Evolutionary conservation across 1,139 yeast genomes (phyloP), one percentile per base, ranked within the genome.

Genomic region (Protomyces lactucae-debilis): DNA sequence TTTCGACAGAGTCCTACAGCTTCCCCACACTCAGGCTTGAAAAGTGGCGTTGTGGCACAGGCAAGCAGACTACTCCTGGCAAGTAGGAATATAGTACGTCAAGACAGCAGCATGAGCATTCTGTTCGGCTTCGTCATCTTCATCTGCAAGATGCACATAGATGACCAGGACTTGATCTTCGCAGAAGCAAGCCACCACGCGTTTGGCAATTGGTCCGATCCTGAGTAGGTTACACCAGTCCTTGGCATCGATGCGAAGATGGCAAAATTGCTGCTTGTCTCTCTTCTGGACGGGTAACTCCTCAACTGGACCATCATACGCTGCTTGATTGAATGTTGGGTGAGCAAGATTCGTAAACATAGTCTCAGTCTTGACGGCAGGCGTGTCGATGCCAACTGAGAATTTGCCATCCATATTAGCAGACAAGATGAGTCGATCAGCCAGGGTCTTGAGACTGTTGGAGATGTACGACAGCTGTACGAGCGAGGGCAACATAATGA

Each of bases 151-250:
- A 54, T 72, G 74, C 60, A 75, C 77, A 59, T 76, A 75, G 18
- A 76, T 70, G 10, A 73, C 72, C 21, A 76, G 68, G 3, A 74
- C 72, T 16, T 69, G 69, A 10, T 69, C 69, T 61, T 76, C 71
- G 43, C 72, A 68, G 14, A 77, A 68, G 48, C 79, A 77, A 10
- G 77, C 61, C 2, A 76, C 70, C 36, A 76, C 69, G 25, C 73
- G 70, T 53, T 70, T 71, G 36, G 73, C 72, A 25, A 71, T 68
- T 8, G 67, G 52, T 32, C 73, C 71, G 23, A 72, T 69, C 39
- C 71, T 72, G 28, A 77, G 66, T n/a, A 73, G 73, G 36, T 70
- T 71, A 56, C 68, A 68, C 74, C 77, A 74, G 65, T 77, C 79
- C 48, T 71, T 71, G 0, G 76, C 70, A 35, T 68, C 71, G 6